Base-by-base conservation (phyloP, 2,329 filamentous ascomycete genomes). In the Parastagonospora nodorum region DNA sequence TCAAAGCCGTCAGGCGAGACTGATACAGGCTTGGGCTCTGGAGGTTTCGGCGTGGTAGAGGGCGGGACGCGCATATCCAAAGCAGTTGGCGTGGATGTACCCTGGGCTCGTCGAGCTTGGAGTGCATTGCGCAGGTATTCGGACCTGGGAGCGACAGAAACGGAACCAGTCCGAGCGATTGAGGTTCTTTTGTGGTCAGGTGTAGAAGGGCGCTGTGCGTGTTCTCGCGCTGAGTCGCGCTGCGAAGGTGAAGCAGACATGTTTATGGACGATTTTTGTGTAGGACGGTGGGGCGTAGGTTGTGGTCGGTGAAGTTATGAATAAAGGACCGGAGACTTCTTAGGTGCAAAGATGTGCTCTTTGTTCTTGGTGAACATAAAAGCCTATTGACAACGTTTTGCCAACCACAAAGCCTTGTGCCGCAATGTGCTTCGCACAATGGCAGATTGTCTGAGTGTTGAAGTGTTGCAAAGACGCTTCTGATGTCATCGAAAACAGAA, bases 41-140 rank as follows among this genome's bases (percentile, higher is more conserved):
- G 28, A 3, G 58, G 32, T 10, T 44, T 46, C 11, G 49, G 41
- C 8, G 50, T 31, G 27, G 49, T 32, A 33, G 46, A 33, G 9
- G 55, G 43, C 12, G 47, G 29, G n/a, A 43, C n/a, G 36, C 53
- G 47, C 16, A 16, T 36, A 14, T 60, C 51, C 5, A 45, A 40
- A 15, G 57, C 50, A 5, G 57, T 40, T 7, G 59, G 50, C 5
- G 50, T 55, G 9, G 62, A 53, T 7, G 64, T 56, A 4, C 56
- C 43, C 29, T 69, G 64, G 6, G 66, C 66, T 45, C 68, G 57
- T 27, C 63, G 60, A 5, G 64, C 68, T n/a, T 72, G 56, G 6
- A 74, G 60, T 12, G 67, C 69, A 54, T 64, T 58, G 31, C 68
- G 64, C 43, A 74, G 53, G 45, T 63, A 68, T 42, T 73, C 68